phyloP scores from a whole-genome alignment of 306 rosid genomes.

The Malus asiatica region DNA sequence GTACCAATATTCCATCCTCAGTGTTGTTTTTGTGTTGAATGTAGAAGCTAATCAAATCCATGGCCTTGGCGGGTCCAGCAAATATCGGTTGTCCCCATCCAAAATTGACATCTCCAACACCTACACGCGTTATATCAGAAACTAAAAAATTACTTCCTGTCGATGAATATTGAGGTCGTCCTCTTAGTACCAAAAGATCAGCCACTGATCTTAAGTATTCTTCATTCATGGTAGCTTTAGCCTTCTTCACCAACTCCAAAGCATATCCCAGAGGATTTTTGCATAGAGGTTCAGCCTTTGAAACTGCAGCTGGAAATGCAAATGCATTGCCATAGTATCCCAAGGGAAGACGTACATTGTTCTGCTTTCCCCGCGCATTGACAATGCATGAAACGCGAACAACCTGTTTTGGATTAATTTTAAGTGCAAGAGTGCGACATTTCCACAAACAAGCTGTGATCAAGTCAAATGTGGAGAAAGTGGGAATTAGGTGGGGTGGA shows the following conservation, averaged over 20 bases:
- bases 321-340: conserved; percentile 30
- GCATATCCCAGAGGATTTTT: conserved; percentile 12
- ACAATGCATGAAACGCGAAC: no score
- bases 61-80: conserved; percentile 16
- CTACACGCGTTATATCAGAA: conserved; percentile 9
- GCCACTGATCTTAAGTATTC: conserved; percentile 42
- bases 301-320: not conserved
- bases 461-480: not conserved
- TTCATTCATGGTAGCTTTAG: conserved; percentile 5
- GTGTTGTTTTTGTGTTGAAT: not conserved
- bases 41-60: not conserved
- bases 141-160: not conserved
- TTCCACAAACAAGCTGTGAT: conserved; percentile 15
- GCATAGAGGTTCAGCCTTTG: not conserved
- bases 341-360: not conserved
- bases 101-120: conserved; percentile 16
- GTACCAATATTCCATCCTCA: conserved; percentile 30
- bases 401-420: no score
- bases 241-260: conserved; percentile 17
- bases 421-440: no score
- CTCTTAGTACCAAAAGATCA: conserved; percentile 25
- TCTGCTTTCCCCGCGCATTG: no score
- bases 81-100: conserved; percentile 47
- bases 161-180: not conserved
- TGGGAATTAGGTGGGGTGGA: not conserved